These are phyloP conservation scores for Suillus discolor DNA, from an alignment of 768 basidiomycete genomes.

Conservation along the genomic window DNA sequence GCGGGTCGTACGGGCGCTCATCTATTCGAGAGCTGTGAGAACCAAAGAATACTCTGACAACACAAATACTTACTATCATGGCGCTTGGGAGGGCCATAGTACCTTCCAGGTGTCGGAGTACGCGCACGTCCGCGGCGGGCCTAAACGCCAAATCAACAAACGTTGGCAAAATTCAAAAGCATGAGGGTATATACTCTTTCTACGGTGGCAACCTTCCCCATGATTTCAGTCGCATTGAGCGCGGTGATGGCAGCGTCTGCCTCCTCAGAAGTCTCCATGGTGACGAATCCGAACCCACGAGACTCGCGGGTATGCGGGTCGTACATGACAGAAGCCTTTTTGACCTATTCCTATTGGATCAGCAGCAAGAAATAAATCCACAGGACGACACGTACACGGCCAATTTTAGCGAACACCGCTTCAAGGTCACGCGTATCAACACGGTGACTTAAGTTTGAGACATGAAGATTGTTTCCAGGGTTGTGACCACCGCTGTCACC, in stretches of 20 bases:
- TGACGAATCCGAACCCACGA: constrained; percentile 89
- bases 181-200: constrained; percentile 61
- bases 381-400: constrained; percentile 56
- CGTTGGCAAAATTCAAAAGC: neutral
- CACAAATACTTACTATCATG: constrained; percentile 50
- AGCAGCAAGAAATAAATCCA: neutral
- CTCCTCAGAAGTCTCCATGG: constrained; percentile 81
- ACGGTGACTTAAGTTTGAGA: constrained; percentile 59
- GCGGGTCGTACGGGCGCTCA: constrained; percentile 88
- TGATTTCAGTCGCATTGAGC: constrained; percentile 79
- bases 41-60: constrained; percentile 4
- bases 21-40: constrained; percentile 40
- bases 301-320: constrained; percentile 73
- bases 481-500: constrained; percentile 44
- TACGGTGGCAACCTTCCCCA: constrained; percentile 88
- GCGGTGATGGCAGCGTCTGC: constrained; percentile 90
- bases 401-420: constrained; percentile 84
- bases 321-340: constrained; percentile 73
- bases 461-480: constrained; percentile 68
- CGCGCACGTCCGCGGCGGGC: constrained; percentile 89
- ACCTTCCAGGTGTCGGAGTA: constrained; percentile 92
- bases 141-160: constrained; percentile 38
- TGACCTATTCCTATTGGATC: constrained; percentile 36
- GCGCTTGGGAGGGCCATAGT: constrained; percentile 92
- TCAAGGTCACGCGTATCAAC: constrained; percentile 88